Conservation (phyloP, 768 basidiomycete genomes). For the Dendrothele bispora region DNA sequence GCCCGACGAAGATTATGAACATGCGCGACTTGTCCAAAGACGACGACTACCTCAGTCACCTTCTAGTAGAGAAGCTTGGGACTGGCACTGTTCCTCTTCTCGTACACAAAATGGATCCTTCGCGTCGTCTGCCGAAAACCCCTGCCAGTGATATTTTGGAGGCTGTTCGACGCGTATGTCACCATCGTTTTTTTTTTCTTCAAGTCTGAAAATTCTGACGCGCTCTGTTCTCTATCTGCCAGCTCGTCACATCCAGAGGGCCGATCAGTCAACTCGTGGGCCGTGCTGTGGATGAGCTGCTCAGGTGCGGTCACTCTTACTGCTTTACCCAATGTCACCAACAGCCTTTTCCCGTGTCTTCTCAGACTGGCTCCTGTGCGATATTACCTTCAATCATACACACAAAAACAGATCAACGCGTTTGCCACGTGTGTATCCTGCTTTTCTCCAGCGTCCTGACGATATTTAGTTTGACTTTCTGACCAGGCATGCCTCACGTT, state of each 20-base stretch:
- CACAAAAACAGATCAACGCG: constrained; percentile 85
- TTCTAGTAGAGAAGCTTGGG: constrained; percentile 87
- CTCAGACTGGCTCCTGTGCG: constrained; percentile 70
- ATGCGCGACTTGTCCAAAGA: constrained; percentile 87
- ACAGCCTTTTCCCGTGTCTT: neutral
- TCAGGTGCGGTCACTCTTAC: constrained; percentile 54
- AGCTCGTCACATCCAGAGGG: constrained; percentile 63
- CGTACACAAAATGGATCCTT: constrained; percentile 89
- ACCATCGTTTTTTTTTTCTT: constrained; percentile 23
- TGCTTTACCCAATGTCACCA: constrained; percentile 14
- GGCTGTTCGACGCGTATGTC: constrained; percentile 71
- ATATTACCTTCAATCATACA: constrained; percentile 73
- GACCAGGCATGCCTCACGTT: constrained; percentile 80
- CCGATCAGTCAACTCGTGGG: constrained; percentile 59
- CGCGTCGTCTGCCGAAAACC: constrained; percentile 75
- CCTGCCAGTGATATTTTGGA: constrained; percentile 64
- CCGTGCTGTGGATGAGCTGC: constrained; percentile 75
- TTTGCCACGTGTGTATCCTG: constrained; percentile 80
- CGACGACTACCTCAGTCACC: constrained; percentile 88
- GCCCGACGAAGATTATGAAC: constrained; percentile 87
- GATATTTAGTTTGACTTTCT: constrained; percentile 23
- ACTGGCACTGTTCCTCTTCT: constrained; percentile 77
- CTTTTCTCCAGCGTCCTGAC: constrained; percentile 18
- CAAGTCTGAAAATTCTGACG: constrained; percentile 30
- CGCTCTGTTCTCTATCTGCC: constrained; percentile 14